Evolutionary conservation across 257 asterid genomes (phyloP), one percentile per base, ranked within the genome.

Genomic region (Orobanche coerulescens): DNA sequence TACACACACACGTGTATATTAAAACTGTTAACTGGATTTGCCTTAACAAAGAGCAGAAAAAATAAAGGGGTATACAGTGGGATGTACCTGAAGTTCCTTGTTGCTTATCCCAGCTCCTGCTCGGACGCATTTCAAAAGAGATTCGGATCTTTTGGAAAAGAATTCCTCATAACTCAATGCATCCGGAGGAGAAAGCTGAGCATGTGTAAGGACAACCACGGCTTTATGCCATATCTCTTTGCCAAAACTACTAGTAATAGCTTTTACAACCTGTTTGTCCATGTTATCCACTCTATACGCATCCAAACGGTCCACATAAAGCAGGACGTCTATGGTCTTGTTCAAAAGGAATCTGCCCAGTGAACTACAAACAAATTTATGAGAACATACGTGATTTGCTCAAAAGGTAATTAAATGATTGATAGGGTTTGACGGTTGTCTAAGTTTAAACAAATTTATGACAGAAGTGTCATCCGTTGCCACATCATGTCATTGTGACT

Each of bases 171-270:
- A 93, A 46, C 70, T 78, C 82, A 93, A 76, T 51, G 88, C 94
- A 79, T 93, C 99, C 6, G 99, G 99, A 44, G 99, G 97, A 22
- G 96, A 90, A 76, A 93, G 89, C 76, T 93, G 99, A 72, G 96
- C 99, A 71, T 93, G 97, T 22, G 97, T 87, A 16, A 93, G 91
- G 19, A 89, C 97, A 22, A 89, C 81, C 64, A 82, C 58, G 22
- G 92, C 95, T 72, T 92, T 85, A 14, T 70, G 84, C 95, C 97
- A 93, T 69, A 93, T 83, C 55, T 74, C 82, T 76, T 77, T 84
- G 67, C 97, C 99, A 67, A 93, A 87, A 74, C 78, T 73, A 60
- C 87, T 86, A 13, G 95, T 73, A 49, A 93, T 89, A 30, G 99
- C 99, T 75, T 73, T 89, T 67, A 89, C 96, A 47, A 89, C 68